Conservation (phyloP, 345 rosid genomes). For the Sapria himalayana region DNA sequence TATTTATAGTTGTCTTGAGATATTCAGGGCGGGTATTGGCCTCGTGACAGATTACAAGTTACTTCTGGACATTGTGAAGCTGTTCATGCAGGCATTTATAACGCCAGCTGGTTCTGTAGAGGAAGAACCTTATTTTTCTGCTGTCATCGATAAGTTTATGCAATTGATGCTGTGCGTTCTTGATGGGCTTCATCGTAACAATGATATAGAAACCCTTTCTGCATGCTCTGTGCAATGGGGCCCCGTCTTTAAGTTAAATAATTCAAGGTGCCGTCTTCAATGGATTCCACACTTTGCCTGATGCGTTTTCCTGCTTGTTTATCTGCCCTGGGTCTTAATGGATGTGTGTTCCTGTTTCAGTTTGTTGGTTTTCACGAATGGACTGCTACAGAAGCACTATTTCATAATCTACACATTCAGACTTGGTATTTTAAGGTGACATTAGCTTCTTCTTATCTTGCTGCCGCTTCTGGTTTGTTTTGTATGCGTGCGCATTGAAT, state of each 20-base stretch:
- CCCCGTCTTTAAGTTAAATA: conserved; percentile 38
- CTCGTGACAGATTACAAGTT: conserved; percentile 51
- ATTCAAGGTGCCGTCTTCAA: conserved; percentile 26
- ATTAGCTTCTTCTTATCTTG: background rate
- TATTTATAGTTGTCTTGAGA: too few relatives aligned
- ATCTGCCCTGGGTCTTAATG: conserved; percentile 8
- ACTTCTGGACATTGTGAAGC: conserved; percentile 24
- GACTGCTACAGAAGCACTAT: conserved; percentile 33
- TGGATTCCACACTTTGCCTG: conserved; percentile 1
- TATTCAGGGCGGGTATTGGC: too few relatives aligned
- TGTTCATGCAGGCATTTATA: conserved; percentile 22
- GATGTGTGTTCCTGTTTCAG: too few relatives aligned
- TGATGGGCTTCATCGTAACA: conserved; percentile 20
- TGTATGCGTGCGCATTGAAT: too few relatives aligned
- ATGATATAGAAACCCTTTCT: conserved; percentile 18
- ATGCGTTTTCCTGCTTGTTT: conserved; percentile 4
- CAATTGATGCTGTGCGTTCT: conserved; percentile 42
- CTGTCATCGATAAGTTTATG: conserved; percentile 39
- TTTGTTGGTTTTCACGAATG: conserved; percentile 37
- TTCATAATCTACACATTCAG: conserved; percentile 25
- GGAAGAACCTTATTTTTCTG: conserved; percentile 19
- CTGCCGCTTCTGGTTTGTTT: background rate
- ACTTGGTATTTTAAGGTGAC: conserved; percentile 41
- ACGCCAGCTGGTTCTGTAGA: conserved; percentile 13
- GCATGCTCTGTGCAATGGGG: conserved; percentile 38